A percentile compares a stretch with the other conserved stretches of the same genome.
Conservation (phyloP, 192 early-diverging fungal species). For the Coemansia sp. region DNA sequence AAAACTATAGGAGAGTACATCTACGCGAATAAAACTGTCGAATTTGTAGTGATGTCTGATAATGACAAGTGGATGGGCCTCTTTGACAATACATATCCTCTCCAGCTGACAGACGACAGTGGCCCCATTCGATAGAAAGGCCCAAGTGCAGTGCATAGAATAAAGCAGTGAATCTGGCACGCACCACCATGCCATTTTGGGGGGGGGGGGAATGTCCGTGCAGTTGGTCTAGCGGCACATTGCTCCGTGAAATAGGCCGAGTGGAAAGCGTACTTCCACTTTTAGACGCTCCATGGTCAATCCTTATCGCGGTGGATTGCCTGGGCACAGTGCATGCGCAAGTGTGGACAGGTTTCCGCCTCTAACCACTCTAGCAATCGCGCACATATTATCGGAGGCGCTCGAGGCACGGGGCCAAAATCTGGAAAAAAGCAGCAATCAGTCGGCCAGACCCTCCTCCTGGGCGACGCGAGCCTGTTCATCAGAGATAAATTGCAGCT, state of each 20-base stretch:
- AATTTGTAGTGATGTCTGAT: neutral
- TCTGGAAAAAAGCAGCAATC: neutral
- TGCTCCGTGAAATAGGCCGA: constrained; percentile 15
- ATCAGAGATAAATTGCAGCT: constrained; percentile 9
- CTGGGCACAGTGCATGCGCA: constrained; percentile 1
- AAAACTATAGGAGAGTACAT: neutral
- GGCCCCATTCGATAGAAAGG: neutral
- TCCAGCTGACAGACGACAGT: neutral
- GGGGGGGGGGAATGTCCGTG: neutral
- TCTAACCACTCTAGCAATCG: neutral
- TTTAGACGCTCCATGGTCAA: neutral
- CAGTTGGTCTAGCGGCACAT: neutral
- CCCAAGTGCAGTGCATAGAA: neutral
- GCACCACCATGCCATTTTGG: neutral
- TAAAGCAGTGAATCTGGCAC: neutral
- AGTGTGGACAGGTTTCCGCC: neutral
- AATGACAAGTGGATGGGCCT: neutral
- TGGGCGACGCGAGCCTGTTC: neutral
- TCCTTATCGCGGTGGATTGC: neutral
- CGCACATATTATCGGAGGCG: constrained; percentile 7
- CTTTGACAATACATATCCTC: neutral
- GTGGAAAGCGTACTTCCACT: neutral
- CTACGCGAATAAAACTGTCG: neutral
- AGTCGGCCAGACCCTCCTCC: constrained; percentile 9
- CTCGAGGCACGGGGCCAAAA: constrained; percentile 12